These are phyloP conservation scores for Farysia itapuensis DNA, from an alignment of 1,284 basidiomycete species.

Conservation along the genomic window DNA sequence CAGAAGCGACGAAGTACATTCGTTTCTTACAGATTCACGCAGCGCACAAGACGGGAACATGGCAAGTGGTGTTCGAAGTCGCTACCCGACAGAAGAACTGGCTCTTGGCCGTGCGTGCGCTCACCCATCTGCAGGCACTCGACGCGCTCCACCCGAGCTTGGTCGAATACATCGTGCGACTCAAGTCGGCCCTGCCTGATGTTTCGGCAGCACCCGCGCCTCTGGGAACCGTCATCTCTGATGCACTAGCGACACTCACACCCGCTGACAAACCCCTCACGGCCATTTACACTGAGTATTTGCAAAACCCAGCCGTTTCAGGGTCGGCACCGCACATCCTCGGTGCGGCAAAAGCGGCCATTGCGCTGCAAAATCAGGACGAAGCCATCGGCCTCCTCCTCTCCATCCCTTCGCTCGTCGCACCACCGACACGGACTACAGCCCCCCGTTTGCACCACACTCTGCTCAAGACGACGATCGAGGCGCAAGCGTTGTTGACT, in stretches of 20 bases:
- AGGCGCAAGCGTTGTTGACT: constrained; percentile 5
- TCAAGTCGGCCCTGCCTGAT: constrained; percentile 62
- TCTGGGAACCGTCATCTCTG: constrained; percentile 61
- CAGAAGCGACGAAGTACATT: constrained; percentile 74
- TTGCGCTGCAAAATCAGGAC: constrained; percentile 4
- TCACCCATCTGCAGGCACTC: constrained; percentile 68
- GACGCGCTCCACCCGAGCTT: constrained; percentile 70
- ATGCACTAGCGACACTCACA: constrained; percentile 53
- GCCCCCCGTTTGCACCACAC: not conserved
- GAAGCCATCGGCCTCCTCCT: constrained; percentile 18
- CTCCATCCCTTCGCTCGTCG: constrained; percentile 5
- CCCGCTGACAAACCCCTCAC: constrained; percentile 63
- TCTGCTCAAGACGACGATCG: constrained; percentile 4
- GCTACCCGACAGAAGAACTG: constrained; percentile 75
- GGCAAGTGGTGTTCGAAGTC: constrained; percentile 78
- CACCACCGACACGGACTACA: not conserved
- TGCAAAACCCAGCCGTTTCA: constrained; percentile 1
- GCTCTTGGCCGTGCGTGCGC: constrained; percentile 74
- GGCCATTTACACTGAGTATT: constrained; percentile 67
- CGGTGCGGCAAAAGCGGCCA: constrained; percentile 5
- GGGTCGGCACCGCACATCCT: constrained; percentile 1
- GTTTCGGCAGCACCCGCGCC: constrained; percentile 15
- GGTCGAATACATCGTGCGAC: constrained; percentile 72
- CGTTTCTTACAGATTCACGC: constrained; percentile 67
- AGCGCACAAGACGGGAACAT: constrained; percentile 68